phyloP scores from a whole-genome alignment of 2,329 filamentous ascomycete species.

The Cladophialophora yegresii region DNA sequence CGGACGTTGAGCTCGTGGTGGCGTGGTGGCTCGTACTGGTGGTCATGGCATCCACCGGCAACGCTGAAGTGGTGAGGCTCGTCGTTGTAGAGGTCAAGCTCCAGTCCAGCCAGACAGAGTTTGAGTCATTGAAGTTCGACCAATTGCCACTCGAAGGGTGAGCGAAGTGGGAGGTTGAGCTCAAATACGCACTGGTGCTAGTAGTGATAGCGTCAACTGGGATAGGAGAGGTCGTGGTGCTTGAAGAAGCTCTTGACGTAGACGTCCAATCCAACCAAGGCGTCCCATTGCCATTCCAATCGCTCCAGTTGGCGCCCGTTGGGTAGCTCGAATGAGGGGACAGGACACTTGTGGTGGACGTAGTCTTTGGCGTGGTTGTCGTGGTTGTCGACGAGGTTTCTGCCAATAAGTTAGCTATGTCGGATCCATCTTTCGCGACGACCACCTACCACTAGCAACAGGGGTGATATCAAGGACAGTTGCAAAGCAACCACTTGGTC shows the following conservation, averaged over 20 bases:
- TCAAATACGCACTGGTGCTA: slow-evolving; percentile 6
- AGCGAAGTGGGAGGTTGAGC: slow-evolving; percentile 2
- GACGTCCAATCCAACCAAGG: slow-evolving; percentile 4
- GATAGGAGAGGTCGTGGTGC: not conserved
- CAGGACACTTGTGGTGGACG: not conserved
- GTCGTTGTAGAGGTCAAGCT: not conserved
- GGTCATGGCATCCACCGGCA: not conserved
- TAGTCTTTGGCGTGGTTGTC: too few species aligned
- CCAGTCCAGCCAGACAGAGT: not conserved
- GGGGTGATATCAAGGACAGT: not conserved
- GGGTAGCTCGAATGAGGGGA: not conserved
- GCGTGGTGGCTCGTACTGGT: not conserved
- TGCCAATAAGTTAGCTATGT: not conserved
- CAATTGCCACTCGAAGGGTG: slow-evolving; percentile 7
- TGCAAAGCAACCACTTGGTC: not conserved
- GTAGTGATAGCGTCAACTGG: slow-evolving; percentile 11
- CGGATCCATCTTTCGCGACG: not conserved
- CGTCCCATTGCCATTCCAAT: not conserved
- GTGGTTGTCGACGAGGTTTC: not conserved
- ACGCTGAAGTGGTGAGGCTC: not conserved
- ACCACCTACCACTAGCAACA: not conserved
- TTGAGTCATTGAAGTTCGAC: slow-evolving; percentile 1
- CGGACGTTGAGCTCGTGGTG: not conserved
- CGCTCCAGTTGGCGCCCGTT: not conserved
- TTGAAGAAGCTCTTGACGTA: not conserved